Conservation (phyloP, 2,329 filamentous ascomycete species). For the Byssochlamys sp. region DNA sequence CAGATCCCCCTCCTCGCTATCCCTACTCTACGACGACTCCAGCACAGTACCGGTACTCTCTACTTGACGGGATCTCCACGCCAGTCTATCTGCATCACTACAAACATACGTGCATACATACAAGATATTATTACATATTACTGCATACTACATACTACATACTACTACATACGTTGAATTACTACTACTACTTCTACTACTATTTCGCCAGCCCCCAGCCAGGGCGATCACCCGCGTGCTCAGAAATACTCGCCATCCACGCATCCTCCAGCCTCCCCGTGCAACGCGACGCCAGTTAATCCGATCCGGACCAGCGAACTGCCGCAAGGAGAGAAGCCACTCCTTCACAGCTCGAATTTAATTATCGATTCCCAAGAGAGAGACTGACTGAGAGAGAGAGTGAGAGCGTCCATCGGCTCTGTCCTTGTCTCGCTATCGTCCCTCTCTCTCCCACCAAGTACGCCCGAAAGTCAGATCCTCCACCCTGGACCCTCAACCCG, state of each 20-base stretch:
- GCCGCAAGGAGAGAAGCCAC: conserved; percentile 4
- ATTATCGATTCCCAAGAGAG: not conserved
- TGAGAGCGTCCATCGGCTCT: conserved; percentile 1
- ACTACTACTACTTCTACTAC: too few species aligned
- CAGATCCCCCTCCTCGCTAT: not conserved
- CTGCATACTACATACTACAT: too few species aligned
- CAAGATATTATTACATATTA: too few species aligned
- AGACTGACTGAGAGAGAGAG: not conserved
- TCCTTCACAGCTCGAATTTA: not conserved
- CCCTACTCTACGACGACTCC: too few species aligned
- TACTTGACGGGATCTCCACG: too few species aligned
- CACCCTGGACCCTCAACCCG: not conserved
- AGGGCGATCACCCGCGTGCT: not conserved
- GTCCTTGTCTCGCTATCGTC: not conserved
- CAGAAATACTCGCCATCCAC: conserved; percentile 22
- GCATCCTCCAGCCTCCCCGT: conserved; percentile 25
- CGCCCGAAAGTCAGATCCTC: not conserved
- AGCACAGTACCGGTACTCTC: too few species aligned
- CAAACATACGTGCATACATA: too few species aligned
- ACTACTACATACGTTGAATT: too few species aligned
- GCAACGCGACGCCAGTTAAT: conserved; percentile 20
- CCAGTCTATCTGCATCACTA: too few species aligned
- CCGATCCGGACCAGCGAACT: conserved; percentile 31
- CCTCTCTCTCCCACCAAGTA: not conserved
- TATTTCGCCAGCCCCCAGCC: too few species aligned